Evolutionary conservation across 768 basidiomycete species (phyloP).

Genomic region (Lactarius pseudohatsudake): DNA sequence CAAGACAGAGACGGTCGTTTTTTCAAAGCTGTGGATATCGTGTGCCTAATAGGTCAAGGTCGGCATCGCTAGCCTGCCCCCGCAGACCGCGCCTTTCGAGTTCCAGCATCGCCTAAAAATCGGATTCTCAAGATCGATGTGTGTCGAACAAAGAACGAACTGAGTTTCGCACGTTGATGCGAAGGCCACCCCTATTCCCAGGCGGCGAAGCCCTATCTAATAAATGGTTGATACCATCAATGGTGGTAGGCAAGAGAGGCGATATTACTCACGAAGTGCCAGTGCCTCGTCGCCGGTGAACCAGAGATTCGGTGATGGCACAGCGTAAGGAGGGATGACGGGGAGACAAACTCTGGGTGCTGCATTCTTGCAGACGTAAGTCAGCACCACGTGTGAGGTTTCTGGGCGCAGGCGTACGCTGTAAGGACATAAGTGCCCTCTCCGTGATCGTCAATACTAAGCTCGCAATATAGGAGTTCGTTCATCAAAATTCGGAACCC

Average conservation of each 20-base stretch:
- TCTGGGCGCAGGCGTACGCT: neutral
- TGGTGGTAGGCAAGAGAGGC: neutral
- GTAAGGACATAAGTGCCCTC: neutral
- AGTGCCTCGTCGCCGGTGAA: neutral
- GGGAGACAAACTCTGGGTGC: neutral
- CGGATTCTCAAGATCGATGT: neutral
- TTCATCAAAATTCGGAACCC: neutral
- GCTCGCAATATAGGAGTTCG: neutral
- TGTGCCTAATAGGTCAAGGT: neutral
- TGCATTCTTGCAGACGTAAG: neutral
- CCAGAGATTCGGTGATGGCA: neutral
- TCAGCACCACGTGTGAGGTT: neutral
- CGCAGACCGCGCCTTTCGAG: neutral
- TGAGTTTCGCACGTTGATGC: neutral
- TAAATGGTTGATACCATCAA: neutral
- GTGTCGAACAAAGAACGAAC: neutral
- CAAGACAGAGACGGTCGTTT: neutral
- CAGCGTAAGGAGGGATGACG: neutral
- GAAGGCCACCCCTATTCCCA: neutral
- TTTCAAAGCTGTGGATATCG: neutral
- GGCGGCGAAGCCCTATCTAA: neutral
- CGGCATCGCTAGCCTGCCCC: neutral
- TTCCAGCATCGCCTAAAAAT: neutral
- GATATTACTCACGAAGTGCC: neutral
- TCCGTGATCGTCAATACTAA: neutral